These are phyloP conservation scores for Paecilomyces niveus DNA, from an alignment of 2,329 filamentous ascomycete species.

Conservation along the genomic window DNA sequence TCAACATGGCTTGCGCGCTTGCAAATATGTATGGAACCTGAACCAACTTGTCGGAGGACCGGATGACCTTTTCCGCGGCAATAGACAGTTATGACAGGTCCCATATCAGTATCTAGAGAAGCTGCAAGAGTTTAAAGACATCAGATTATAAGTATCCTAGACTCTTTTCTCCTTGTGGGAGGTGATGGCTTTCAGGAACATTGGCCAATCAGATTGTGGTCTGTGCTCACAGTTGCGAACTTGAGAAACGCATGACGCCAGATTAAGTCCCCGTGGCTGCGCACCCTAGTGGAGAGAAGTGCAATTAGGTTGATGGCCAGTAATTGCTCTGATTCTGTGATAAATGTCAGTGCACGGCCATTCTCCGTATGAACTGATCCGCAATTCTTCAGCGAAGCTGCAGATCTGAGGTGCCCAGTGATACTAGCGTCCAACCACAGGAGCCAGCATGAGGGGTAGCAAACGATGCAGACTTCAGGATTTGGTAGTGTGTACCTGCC, in stretches of 20 bases:
- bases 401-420: background rate
- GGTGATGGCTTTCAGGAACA: background rate
- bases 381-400: background rate
- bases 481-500: background rate
- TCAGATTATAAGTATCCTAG: background rate
- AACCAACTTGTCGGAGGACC: background rate
- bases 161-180: background rate
- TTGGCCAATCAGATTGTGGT: background rate
- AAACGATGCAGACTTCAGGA: background rate
- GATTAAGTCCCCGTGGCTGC: background rate
- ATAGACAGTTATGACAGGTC: background rate
- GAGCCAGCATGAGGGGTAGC: background rate
- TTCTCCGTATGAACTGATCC: background rate
- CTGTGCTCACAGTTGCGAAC: background rate
- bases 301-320: background rate
- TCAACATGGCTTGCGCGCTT: background rate
- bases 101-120: background rate
- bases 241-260: background rate
- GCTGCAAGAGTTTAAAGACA: background rate
- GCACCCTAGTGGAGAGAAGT: background rate
- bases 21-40: background rate
- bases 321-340: background rate
- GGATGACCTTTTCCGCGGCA: background rate
- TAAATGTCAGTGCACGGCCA: background rate
- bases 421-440: background rate